Evolutionary conservation across 805 yeast species (phyloP).

Genomic region (Pichia kluyveri): DNA sequence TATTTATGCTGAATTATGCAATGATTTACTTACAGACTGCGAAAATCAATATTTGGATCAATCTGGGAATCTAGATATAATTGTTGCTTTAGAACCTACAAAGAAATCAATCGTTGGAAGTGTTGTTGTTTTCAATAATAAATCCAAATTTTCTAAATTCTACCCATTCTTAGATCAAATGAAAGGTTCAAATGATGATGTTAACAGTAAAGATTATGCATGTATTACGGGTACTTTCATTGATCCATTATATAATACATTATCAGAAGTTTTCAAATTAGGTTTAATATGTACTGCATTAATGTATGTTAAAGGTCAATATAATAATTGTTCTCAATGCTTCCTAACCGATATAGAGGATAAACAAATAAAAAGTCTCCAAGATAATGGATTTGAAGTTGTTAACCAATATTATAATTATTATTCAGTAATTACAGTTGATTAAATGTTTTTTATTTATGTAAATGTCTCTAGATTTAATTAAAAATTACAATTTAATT

Average conservation of each 20-base stretch:
- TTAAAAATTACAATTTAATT: no score
- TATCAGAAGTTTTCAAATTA: slow-evolving; percentile 43
- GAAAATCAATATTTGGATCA: neutral
- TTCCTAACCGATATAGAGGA: slow-evolving; percentile 6
- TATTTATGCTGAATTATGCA: no score
- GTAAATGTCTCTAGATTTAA: no score
- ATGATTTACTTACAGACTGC: neutral
- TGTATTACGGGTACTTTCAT: slow-evolving; percentile 43
- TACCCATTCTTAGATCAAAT: slow-evolving; percentile 36
- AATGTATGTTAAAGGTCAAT: slow-evolving; percentile 31
- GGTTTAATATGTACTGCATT: slow-evolving; percentile 52
- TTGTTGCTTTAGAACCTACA: slow-evolving; percentile 25
- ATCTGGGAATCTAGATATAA: slow-evolving; percentile 30
- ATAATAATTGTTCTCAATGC: slow-evolving; percentile 9
- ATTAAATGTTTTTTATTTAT: neutral
- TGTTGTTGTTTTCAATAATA: slow-evolving; percentile 37
- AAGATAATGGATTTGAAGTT: slow-evolving; percentile 12
- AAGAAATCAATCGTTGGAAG: slow-evolving; percentile 29
- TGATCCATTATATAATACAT: slow-evolving; percentile 44
- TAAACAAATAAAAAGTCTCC: slow-evolving; percentile 7
- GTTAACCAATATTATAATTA: slow-evolving; percentile 9
- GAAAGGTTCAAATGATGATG: neutral
- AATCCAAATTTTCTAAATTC: slow-evolving; percentile 35
- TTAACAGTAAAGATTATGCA: slow-evolving; percentile 23
- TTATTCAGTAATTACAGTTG: slow-evolving; percentile 6